phyloP scores from a whole-genome alignment of 2,329 filamentous ascomycete species.

The Lachnellula hyalina region DNA sequence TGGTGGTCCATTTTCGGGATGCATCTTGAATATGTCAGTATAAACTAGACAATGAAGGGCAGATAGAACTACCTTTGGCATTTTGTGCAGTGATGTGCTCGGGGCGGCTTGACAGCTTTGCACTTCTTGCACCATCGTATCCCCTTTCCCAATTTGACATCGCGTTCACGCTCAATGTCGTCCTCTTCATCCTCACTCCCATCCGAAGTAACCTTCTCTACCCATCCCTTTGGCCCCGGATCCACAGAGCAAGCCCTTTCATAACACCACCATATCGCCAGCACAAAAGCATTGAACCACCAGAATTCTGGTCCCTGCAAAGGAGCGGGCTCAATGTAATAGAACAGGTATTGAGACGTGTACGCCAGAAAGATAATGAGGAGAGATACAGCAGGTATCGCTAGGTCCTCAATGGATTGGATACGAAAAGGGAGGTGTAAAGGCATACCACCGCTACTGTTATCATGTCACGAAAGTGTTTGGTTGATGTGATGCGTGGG shows the following conservation, averaged over 20 bases:
- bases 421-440: slow-evolving; percentile 6
- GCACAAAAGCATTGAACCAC: slow-evolving; percentile 61
- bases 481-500: neutral
- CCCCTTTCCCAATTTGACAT: slow-evolving; percentile 20
- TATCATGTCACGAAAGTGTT: neutral
- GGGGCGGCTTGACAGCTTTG: slow-evolving; percentile 64
- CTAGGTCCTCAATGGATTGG: slow-evolving; percentile 38
- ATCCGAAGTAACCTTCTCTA: slow-evolving; percentile 9
- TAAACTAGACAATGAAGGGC: neutral
- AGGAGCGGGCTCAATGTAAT: slow-evolving; percentile 55
- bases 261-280: slow-evolving; percentile 65
- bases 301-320: slow-evolving; percentile 51
- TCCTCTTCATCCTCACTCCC: slow-evolving; percentile 2
- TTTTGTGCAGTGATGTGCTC: slow-evolving; percentile 76
- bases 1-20: slow-evolving; percentile 82
- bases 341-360: slow-evolving; percentile 67
- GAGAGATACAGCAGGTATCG: slow-evolving; percentile 61
- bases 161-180: slow-evolving; percentile 22
- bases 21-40: slow-evolving; percentile 41
- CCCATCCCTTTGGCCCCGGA: slow-evolving; percentile 47
- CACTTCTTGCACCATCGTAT: slow-evolving; percentile 72
- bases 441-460: slow-evolving; percentile 1
- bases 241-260: slow-evolving; percentile 53
- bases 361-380: slow-evolving; percentile 67
- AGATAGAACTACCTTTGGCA: slow-evolving; percentile 51